Evolutionary conservation across 2,329 filamentous ascomycete species (phyloP).

Genomic region (Apiospora phragmitis): DNA sequence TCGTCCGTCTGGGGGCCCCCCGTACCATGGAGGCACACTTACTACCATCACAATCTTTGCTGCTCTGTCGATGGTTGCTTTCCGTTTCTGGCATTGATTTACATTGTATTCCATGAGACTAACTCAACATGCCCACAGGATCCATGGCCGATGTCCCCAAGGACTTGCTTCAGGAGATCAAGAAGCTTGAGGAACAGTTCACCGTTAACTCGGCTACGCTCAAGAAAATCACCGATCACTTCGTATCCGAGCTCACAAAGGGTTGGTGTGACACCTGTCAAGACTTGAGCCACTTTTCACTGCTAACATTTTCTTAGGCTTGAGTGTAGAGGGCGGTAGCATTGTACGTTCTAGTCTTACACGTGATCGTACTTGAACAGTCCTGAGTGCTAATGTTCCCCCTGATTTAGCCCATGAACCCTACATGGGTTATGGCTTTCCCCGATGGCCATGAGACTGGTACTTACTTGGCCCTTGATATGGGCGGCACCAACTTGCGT

Average conservation of each 20-base stretch:
- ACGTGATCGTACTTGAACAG: background rate
- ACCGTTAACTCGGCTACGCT: constrained; percentile 76
- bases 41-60: constrained; percentile 21
- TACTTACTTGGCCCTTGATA: constrained; percentile 86
- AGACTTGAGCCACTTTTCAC: background rate
- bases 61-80: background rate
- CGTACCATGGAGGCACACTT: constrained; percentile 18
- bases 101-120: background rate
- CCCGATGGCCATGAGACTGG: constrained; percentile 86
- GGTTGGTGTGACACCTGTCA: constrained; percentile 46
- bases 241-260: constrained; percentile 83
- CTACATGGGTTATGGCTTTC: constrained; percentile 91
- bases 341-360: constrained; percentile 66
- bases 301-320: constrained; percentile 50
- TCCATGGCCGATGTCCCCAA: constrained; percentile 91
- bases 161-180: constrained; percentile 77
- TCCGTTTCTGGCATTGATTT: background rate
- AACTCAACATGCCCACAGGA: constrained; percentile 50
- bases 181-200: constrained; percentile 81
- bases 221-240: constrained; percentile 88
- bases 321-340: constrained; percentile 84
- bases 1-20: constrained; percentile 11
- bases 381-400: background rate
- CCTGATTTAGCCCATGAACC: constrained; percentile 81
- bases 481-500: constrained; percentile 94